These are phyloP conservation scores for Pestalotiopsis fici DNA, from an alignment of 2,329 filamentous ascomycete genomes.

Conservation along the genomic window DNA sequence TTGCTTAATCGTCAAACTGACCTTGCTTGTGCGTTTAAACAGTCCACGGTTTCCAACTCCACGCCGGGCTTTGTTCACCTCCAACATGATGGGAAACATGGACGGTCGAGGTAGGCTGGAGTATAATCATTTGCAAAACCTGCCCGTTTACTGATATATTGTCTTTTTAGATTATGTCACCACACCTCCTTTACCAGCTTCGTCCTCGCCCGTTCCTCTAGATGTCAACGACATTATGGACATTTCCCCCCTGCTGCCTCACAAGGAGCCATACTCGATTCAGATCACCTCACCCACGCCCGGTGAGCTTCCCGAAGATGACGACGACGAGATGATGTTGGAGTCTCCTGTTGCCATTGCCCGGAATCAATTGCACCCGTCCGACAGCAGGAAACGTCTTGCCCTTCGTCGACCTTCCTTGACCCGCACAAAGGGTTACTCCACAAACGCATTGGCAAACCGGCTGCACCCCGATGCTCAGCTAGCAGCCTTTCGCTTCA, in stretches of 20 bases:
- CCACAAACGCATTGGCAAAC: constrained; percentile 64
- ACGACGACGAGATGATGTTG: constrained; percentile 51
- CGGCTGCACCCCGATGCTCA: constrained; percentile 65
- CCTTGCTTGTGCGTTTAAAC: constrained; percentile 19
- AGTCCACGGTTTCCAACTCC: constrained; percentile 84
- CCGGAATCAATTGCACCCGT: constrained; percentile 45
- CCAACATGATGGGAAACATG: constrained; percentile 62
- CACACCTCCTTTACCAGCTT: constrained; percentile 75
- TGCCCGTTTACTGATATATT: constrained; percentile 15
- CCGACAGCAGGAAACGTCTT: constrained; percentile 62
- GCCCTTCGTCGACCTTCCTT: constrained; percentile 74
- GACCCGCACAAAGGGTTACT: constrained; percentile 72
- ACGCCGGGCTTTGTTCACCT: constrained; percentile 80
- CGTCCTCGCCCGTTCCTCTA: constrained; percentile 75
- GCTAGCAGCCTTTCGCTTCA: constrained; percentile 76
- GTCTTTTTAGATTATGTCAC: constrained; percentile 68
- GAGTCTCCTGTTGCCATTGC: constrained; percentile 56
- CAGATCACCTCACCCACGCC: constrained; percentile 75
- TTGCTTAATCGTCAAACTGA: background rate
- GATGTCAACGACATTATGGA: constrained; percentile 83
- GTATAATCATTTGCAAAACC: background rate
- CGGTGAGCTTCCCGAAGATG: constrained; percentile 41
- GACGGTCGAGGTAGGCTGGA: constrained; percentile 58
- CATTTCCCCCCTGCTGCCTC: constrained; percentile 85
- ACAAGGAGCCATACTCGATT: constrained; percentile 76